A percentile compares a stretch with the other conserved stretches of the same genome.
These are phyloP conservation scores for Russula sp. DNA, from an alignment of 768 basidiomycete genomes.

Conservation along the genomic window DNA sequence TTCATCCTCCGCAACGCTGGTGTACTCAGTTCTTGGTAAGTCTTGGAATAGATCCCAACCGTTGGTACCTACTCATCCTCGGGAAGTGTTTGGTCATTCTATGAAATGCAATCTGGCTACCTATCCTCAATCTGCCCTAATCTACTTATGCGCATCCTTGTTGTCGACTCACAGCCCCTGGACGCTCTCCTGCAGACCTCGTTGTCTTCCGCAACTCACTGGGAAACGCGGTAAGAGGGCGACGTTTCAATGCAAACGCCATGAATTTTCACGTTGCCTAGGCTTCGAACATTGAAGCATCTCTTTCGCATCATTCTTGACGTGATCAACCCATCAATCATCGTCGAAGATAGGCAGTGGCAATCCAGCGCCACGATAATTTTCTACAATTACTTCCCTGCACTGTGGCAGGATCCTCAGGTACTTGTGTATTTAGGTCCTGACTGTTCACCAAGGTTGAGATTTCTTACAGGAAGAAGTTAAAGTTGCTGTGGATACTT, in stretches of 20 bases:
- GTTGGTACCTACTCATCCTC: not conserved
- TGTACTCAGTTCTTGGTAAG: slow-evolving; percentile 56
- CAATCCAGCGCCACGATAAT: slow-evolving; percentile 52
- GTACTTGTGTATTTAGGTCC: slow-evolving; percentile 33
- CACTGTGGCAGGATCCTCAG: slow-evolving; percentile 58
- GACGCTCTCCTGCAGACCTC: slow-evolving; percentile 41
- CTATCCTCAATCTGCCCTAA: slow-evolving; percentile 48
- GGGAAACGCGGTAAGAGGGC: slow-evolving; percentile 49
- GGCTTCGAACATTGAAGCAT: slow-evolving; percentile 47
- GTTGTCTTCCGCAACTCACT: slow-evolving; percentile 35
- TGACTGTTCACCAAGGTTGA: not conserved
- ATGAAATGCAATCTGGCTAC: slow-evolving; percentile 53
- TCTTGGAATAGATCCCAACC: not conserved
- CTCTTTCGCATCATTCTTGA: slow-evolving; percentile 64
- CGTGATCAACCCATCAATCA: slow-evolving; percentile 55
- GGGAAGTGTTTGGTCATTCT: slow-evolving; percentile 60
- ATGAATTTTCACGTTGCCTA: slow-evolving; percentile 26
- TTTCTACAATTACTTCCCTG: slow-evolving; percentile 54
- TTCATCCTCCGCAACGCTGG: slow-evolving; percentile 60
- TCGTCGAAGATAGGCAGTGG: slow-evolving; percentile 64
- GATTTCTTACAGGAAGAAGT: slow-evolving; percentile 54
- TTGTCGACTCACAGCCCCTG: slow-evolving; percentile 61
- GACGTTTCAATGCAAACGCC: not conserved
- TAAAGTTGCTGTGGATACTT: slow-evolving; percentile 50
- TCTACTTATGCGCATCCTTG: slow-evolving; percentile 52